Evolutionary conservation across 202 grass and related monocot species (phyloP).

Genomic region (Elaeis oleifera): DNA sequence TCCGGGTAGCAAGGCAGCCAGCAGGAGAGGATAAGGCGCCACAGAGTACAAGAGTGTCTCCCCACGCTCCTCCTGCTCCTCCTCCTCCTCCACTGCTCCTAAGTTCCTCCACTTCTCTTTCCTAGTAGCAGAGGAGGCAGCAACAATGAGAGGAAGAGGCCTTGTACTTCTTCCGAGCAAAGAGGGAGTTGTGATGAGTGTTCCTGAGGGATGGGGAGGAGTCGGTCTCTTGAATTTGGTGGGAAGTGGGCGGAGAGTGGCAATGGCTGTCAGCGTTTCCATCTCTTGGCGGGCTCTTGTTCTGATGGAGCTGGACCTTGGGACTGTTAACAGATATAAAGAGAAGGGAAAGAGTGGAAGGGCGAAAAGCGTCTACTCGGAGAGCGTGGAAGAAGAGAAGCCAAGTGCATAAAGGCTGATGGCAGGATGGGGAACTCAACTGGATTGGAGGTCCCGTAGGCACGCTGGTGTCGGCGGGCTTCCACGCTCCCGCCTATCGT

Average conservation of each 20-base stretch:
- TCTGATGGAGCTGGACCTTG: neutral
- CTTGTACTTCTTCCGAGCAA: neutral
- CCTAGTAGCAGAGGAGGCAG: neutral
- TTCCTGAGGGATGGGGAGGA: neutral
- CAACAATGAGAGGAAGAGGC: too few relatives aligned
- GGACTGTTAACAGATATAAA: neutral
- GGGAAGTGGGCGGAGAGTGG: slow-evolving; percentile 28
- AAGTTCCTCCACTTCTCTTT: neutral
- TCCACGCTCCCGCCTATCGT: too few relatives aligned
- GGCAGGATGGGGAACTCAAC: too few relatives aligned
- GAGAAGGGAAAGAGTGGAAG: slow-evolving; percentile 4
- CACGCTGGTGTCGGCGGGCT: too few relatives aligned
- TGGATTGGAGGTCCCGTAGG: too few relatives aligned
- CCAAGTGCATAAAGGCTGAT: slow-evolving; percentile 24
- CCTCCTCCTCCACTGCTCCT: neutral
- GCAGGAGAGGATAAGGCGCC: slow-evolving; percentile 58
- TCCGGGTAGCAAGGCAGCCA: slow-evolving; percentile 64
- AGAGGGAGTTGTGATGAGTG: neutral
- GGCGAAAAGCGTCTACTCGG: neutral
- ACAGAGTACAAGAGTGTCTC: slow-evolving; percentile 52
- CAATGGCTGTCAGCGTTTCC: slow-evolving; percentile 38
- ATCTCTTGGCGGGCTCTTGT: slow-evolving; percentile 14
- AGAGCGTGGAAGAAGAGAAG: slow-evolving; percentile 44
- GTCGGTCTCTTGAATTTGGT: too few relatives aligned
- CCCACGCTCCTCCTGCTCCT: neutral